phyloP scores from a whole-genome alignment of 371 early-diverging fungal species.

The Mucor lusitanicus region DNA sequence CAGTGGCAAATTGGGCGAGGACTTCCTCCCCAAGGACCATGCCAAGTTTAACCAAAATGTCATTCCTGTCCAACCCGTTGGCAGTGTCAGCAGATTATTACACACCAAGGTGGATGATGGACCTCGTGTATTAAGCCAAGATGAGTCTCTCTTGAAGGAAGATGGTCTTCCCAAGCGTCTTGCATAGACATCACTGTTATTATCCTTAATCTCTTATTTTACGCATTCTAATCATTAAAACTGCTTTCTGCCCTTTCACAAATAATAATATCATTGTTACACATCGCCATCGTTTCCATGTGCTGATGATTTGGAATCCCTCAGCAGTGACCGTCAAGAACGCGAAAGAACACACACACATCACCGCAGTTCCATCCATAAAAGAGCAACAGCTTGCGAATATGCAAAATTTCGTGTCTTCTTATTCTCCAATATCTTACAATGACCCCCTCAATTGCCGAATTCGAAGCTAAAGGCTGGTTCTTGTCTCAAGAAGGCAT shows the following conservation, averaged over 20 bases:
- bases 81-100: conserved; percentile 84
- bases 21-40: conserved; percentile 50
- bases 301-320: background rate
- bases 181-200: conserved; percentile 18
- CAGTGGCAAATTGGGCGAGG: conserved; percentile 31
- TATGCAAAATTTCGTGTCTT: conserved; percentile 10
- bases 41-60: conserved; percentile 54
- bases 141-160: conserved; percentile 63
- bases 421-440: background rate
- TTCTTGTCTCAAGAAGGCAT: conserved; percentile 32
- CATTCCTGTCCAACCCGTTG: conserved; percentile 67
- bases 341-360: background rate
- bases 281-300: background rate
- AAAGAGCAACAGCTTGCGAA: background rate
- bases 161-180: conserved; percentile 57
- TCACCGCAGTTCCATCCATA: background rate
- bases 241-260: background rate
- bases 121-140: conserved; percentile 72
- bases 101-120: conserved; percentile 93
- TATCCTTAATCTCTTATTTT: background rate
- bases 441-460: conserved; percentile 1
- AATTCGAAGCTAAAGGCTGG: conserved; percentile 31
- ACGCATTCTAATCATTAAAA: background rate
- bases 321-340: background rate
- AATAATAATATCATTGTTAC: background rate